Evolutionary conservation across 306 rosid species (phyloP), one percentile per base, ranked within the genome.

Genomic region (Castanopsis chinensis): DNA sequence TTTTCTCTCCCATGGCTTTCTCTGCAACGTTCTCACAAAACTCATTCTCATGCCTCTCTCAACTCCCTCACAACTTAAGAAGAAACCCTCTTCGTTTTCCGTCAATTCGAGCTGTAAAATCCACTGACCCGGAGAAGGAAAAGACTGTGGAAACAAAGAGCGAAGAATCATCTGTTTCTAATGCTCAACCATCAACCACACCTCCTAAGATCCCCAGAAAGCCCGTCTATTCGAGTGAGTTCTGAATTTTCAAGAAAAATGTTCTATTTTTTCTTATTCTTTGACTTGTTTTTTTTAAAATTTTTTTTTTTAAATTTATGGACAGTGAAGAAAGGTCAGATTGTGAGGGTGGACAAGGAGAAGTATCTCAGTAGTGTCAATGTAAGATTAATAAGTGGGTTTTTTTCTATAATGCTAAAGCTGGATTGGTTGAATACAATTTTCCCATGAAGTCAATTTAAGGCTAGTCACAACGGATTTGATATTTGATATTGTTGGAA

Each of bases 261-360:
- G 2, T 60, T 61, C 5, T 18, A 56, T 51, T n/a, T 49, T 59
- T 25, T 41, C 19, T 59, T 71, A 59, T 41, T 56, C 27, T 19
- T 15, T 23, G 78, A 27, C 37, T 20, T 71, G 58, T n/a, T 15
- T 3, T 52, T 75, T 51, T 37, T n/a, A n/a, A n/a, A n/a, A n/a
- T 57, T n/a, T 49, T 74, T 57, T 4, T 83, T 21, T n/a, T 41
- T 21, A 45, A 20, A 63, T 37, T 7, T 37, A 37, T 7, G 85
- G 87, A 77, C 93, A 94, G 99, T 94, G 99, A 94, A 94, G 95
- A 95, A 95, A 83, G 92, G 99, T 72, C 99, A 95, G 87, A 95
- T 95, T 87, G 98, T 92, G 88, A 86, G 97, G 79, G 99, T 95
- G 79, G 94, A 95, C 75, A 95, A 92, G 83, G 97, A 92, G 52